Conservation (phyloP, 352 stramenopile species). For the Globisporangium echinulatum region DNA sequence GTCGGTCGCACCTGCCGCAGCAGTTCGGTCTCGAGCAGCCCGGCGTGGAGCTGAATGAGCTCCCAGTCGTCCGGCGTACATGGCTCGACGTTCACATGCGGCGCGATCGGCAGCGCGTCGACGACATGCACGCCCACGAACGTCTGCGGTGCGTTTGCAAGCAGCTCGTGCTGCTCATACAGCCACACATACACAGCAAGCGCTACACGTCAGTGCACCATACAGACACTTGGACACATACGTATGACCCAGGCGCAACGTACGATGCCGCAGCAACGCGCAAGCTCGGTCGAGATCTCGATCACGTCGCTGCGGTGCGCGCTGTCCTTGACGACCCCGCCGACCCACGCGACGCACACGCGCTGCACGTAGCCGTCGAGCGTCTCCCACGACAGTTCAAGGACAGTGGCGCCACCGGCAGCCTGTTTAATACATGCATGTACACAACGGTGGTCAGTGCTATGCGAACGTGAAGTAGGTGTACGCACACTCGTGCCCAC, state of each 20-base stretch:
- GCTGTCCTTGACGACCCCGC: constrained; percentile 40
- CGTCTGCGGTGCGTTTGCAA: constrained; percentile 47
- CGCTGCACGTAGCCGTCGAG: constrained; percentile 74
- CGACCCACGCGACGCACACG: constrained; percentile 66
- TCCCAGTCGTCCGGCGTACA: constrained; percentile 87
- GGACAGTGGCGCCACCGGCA: constrained; percentile 40
- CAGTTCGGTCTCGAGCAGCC: constrained; percentile 74
- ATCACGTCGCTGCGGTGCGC: constrained; percentile 55
- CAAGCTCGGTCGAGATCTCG: constrained; percentile 80
- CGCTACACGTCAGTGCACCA: no score
- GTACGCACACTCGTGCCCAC: not conserved
- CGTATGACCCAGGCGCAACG: constrained; percentile 4
- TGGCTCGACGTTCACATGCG: constrained; percentile 78
- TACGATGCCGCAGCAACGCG: constrained; percentile 74
- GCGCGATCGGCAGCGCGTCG: constrained; percentile 57
- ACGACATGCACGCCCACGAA: constrained; percentile 71
- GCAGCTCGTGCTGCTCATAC: constrained; percentile 38
- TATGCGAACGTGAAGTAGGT: not conserved
- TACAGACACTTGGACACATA: no score
- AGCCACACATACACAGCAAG: no score
- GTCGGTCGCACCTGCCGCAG: constrained; percentile 56
- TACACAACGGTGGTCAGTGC: no score
- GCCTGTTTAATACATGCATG: constrained; percentile 11
- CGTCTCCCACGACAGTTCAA: constrained; percentile 77
- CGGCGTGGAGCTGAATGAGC: constrained; percentile 83